These are phyloP conservation scores for Agapanthus africanus DNA, from an alignment of 106 monocot genomes.

Conservation along the genomic window DNA sequence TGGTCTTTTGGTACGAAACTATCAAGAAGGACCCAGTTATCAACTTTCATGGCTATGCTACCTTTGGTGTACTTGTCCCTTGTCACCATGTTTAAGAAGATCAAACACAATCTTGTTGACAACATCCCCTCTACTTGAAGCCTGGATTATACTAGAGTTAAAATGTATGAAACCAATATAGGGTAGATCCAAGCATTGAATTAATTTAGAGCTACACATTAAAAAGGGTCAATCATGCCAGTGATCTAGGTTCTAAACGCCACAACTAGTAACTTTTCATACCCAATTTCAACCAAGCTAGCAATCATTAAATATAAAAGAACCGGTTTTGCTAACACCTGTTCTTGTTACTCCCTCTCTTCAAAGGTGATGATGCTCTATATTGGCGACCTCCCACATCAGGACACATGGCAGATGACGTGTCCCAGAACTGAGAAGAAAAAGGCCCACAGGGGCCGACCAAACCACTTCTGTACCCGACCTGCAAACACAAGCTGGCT, in stretches of 20 bases:
- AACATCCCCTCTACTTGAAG: constrained; percentile 27
- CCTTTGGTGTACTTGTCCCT: constrained; percentile 42
- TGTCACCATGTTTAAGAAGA: constrained; percentile 71
- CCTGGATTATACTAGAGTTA: constrained; percentile 22
- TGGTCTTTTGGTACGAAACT: constrained; percentile 44
- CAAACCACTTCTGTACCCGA: too few species aligned
- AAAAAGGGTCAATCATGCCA: neutral
- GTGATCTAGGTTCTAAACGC: neutral
- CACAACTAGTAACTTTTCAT: neutral
- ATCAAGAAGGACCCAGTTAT: constrained; percentile 67
- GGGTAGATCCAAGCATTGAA: neutral
- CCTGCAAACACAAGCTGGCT: too few species aligned
- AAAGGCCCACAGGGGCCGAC: too few species aligned
- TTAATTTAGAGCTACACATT: neutral
- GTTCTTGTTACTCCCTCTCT: too few species aligned
- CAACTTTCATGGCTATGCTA: constrained; percentile 41
- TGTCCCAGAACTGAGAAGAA: too few species aligned
- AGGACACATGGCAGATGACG: too few species aligned
- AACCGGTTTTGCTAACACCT: too few species aligned
- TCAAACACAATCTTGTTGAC: constrained; percentile 51
- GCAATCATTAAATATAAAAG: neutral
- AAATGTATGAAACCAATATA: neutral
- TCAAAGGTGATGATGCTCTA: too few species aligned
- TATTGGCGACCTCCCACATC: too few species aligned
- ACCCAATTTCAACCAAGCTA: neutral